A percentile compares a stretch with the other conserved stretches of the same genome.
phyloP scores from a whole-genome alignment of 805 yeast genomes.

The Yamadazyma akitaensis region DNA sequence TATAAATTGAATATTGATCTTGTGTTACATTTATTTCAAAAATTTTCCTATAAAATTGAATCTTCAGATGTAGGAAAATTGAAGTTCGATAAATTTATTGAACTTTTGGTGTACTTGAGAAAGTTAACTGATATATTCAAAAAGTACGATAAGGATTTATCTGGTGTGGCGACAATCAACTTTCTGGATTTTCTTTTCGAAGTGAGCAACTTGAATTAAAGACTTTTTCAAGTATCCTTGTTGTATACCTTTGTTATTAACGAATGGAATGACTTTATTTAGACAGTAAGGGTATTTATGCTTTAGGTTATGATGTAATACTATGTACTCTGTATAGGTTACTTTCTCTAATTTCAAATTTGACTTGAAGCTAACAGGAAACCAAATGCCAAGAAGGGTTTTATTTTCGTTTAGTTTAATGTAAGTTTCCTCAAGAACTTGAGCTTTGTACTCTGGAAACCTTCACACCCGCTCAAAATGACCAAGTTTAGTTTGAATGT shows the following conservation, averaged over 20 bases:
- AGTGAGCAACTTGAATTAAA: slow-evolving; percentile 24
- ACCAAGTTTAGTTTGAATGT: no score
- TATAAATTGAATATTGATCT: slow-evolving; percentile 56
- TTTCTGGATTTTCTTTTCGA: slow-evolving; percentile 66
- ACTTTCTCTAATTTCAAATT: no score
- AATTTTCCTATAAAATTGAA: slow-evolving; percentile 41
- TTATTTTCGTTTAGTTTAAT: no score
- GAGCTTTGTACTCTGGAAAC: no score
- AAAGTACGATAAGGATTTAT: slow-evolving; percentile 68
- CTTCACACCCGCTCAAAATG: no score
- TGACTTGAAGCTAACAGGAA: neutral
- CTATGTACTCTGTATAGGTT: neutral
- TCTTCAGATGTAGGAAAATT: slow-evolving; percentile 38
- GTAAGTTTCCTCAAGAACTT: no score
- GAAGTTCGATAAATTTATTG: slow-evolving; percentile 80
- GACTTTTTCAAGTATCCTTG: neutral
- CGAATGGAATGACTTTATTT: neutral
- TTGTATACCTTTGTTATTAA: neutral
- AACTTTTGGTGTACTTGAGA: slow-evolving; percentile 71
- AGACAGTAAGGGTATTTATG: slow-evolving; percentile 1
- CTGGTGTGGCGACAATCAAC: slow-evolving; percentile 66
- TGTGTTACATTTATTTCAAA: slow-evolving; percentile 55
- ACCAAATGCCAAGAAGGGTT: no score
- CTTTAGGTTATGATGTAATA: neutral
- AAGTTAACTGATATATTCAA: slow-evolving; percentile 77